Conservation (phyloP, 148 eudicot species). For the Nepenthes mirabilis region DNA sequence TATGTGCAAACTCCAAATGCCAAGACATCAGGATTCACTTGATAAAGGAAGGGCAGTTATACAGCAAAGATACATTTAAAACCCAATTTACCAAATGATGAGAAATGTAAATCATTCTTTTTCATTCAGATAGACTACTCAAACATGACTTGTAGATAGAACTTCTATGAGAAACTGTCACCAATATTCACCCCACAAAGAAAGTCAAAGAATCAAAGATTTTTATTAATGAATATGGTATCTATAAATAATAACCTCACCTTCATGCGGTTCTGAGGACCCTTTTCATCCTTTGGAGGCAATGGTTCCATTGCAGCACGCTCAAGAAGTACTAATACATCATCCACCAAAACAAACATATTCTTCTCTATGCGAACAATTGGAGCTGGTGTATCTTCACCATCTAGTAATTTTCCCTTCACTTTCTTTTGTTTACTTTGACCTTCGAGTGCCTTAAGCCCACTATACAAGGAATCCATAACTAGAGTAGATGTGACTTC, state of each 20-base stretch:
- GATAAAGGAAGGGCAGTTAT: no score
- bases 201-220: no score
- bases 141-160: no score
- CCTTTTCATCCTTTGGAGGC: slow-evolving; percentile 94
- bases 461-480: slow-evolving; percentile 94
- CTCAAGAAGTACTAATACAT: slow-evolving; percentile 61
- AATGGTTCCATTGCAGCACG: slow-evolving; percentile 80
- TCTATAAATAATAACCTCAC: slow-evolving; percentile 21
- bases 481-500: slow-evolving; percentile 96
- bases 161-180: no score
- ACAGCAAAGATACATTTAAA: no score
- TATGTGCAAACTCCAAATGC: no score
- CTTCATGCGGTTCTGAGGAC: slow-evolving; percentile 93
- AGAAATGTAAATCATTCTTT: no score
- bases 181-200: no score
- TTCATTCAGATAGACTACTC: no score
- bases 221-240: no score
- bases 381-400: slow-evolving; percentile 65
- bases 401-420: slow-evolving; percentile 43
- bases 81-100: no score
- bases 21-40: no score
- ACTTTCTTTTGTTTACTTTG: slow-evolving; percentile 55
- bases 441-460: slow-evolving; percentile 85
- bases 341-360: slow-evolving; percentile 72
- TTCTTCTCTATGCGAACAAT: slow-evolving; percentile 62